Evolutionary conservation across 352 stramenopile genomes (phyloP), one percentile per base, ranked within the genome.

Genomic region (Chrysophaeum taylorii): DNA sequence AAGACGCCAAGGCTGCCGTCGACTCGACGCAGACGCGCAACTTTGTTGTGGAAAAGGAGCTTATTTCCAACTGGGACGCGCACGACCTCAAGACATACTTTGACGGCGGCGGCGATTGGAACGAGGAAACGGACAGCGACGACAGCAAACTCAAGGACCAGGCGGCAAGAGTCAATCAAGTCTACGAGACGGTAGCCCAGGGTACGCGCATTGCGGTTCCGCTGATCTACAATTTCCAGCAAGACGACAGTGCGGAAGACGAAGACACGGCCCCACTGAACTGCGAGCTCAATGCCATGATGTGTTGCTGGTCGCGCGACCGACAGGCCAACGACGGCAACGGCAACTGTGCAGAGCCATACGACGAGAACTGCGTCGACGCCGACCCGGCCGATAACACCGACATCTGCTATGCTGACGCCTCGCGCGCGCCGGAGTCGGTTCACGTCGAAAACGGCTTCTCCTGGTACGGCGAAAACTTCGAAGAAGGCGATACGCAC

Each of bases 251-350:
- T 5, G 41, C 38, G 23, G 45, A 61, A 31, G 69, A 72, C 35
- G 69, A 69, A 0, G 54, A 33, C 9, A 39, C 53, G 16, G 42
- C 33, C 33, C 21, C 23, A 12, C 37, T 33, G 16, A 53, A 0
- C 31, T 43, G 18, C 18, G 43, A 69, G 43, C n/a, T 73, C 41
- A 66, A 42, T 33, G 72, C 78, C 35, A 72, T 71, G 57, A 77
- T 81, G 69, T 83, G 78, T 57, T 81, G 76, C 70, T 83, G 68
- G 69, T 35, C 68, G 25, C 75, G 72, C 25, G 78, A 83, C 71
- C 69, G 78, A 50, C 77, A 82, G 61, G 73, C 76, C 0, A 76
- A 67, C 21, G 70, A 83, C 29, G 74, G 73, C 68, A 83, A 83
- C 39, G 78, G 78, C 5, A 79, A 83, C 63, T 83, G 74, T 48